A percentile compares a stretch with the other conserved stretches of the same genome.
Evolutionary conservation across 1,139 yeast species (phyloP).

Genomic region (Torulaspora globosa): DNA sequence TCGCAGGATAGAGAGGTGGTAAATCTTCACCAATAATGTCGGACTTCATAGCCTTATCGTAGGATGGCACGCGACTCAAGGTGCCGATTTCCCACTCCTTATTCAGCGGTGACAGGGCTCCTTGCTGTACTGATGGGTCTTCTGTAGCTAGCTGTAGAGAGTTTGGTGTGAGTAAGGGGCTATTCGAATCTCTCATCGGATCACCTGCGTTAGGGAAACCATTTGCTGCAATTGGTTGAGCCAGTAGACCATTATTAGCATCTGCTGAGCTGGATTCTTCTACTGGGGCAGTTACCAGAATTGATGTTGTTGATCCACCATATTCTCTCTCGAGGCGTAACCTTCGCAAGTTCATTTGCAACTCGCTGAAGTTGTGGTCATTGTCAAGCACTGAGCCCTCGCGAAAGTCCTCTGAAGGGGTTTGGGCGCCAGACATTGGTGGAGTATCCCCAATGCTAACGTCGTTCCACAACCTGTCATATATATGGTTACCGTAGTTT

Average conservation of each 20-base stretch:
- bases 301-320: slow-evolving; percentile 32
- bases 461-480: slow-evolving; percentile 80
- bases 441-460: slow-evolving; percentile 38
- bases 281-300: neutral
- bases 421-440: slow-evolving; percentile 29
- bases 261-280: neutral
- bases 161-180: slow-evolving; percentile 47
- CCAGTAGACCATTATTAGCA: neutral
- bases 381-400: slow-evolving; percentile 24
- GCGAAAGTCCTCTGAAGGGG: slow-evolving; percentile 31
- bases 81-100: slow-evolving; percentile 44
- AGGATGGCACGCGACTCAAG: slow-evolving; percentile 75
- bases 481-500: slow-evolving; percentile 75
- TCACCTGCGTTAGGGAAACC: slow-evolving; percentile 4
- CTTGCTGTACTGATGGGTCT: slow-evolving; percentile 40
- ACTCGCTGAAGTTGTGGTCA: slow-evolving; percentile 35
- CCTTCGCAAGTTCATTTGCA: slow-evolving; percentile 52
- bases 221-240: neutral
- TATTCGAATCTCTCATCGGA: slow-evolving; percentile 15
- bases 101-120: slow-evolving; percentile 21
- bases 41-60: slow-evolving; percentile 64
- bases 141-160: slow-evolving; percentile 56
- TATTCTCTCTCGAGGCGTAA: slow-evolving; percentile 47
- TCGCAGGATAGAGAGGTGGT: slow-evolving; percentile 56
- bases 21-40: slow-evolving; percentile 47